These are phyloP conservation scores for Umbelopsis isabellina DNA, from an alignment of 192 early-diverging fungal genomes.

Conservation along the genomic window DNA sequence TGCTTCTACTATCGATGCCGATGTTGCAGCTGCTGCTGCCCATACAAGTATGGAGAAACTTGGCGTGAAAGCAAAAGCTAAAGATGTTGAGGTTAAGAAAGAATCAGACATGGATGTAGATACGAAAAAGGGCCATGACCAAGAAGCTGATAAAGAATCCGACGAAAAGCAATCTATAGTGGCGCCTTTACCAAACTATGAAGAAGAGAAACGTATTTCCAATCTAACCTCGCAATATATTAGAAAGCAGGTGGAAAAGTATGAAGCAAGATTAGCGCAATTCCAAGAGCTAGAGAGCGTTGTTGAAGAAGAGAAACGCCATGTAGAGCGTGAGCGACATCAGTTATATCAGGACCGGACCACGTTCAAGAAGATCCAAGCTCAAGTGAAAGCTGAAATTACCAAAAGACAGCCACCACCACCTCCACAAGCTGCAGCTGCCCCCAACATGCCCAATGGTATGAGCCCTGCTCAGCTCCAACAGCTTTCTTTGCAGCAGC, in stretches of 20 bases:
- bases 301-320: slow-evolving; percentile 81
- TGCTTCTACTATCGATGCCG: slow-evolving; percentile 85
- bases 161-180: slow-evolving; percentile 72
- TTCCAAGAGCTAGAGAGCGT: slow-evolving; percentile 88
- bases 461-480: slow-evolving; percentile 22
- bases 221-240: slow-evolving; percentile 72
- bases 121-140: slow-evolving; percentile 23
- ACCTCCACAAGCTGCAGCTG: not conserved
- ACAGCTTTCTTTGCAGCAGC: slow-evolving; percentile 11
- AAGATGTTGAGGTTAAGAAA: slow-evolving; percentile 20
- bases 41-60: slow-evolving; percentile 79
- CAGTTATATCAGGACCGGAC: slow-evolving; percentile 63
- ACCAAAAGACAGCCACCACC: slow-evolving; percentile 18
- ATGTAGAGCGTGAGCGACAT: slow-evolving; percentile 74
- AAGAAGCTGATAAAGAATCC: slow-evolving; percentile 14
- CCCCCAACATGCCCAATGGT: not conserved
- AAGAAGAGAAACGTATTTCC: slow-evolving; percentile 79
- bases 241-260: slow-evolving; percentile 82
- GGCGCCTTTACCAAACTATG: slow-evolving; percentile 67
- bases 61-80: slow-evolving; percentile 22
- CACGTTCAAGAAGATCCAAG: slow-evolving; percentile 50
- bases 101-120: slow-evolving; percentile 35
- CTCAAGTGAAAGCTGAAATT: slow-evolving; percentile 43
- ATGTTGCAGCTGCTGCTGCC: slow-evolving; percentile 83
- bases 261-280: slow-evolving; percentile 84